A percentile compares a stretch with the other conserved stretches of the same genome.
phyloP scores from a whole-genome alignment of 1,284 basidiomycete species.

The Trichosporon sp. region DNA sequence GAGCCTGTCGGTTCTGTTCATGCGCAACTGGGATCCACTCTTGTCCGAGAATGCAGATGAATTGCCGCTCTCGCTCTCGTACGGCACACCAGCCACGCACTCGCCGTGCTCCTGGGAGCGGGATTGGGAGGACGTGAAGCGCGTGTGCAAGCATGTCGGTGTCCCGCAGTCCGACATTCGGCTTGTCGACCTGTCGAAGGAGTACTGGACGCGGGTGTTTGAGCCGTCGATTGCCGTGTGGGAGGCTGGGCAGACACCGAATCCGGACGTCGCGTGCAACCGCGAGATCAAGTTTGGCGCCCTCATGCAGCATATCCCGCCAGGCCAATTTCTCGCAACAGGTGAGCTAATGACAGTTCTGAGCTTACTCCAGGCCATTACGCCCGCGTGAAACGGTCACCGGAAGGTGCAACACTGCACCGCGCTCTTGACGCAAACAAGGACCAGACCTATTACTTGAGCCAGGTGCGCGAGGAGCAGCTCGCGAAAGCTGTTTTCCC shows the following conservation, averaged over 20 bases:
- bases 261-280: constrained; percentile 94
- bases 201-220: constrained; percentile 89
- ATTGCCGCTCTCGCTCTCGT: constrained; percentile 21
- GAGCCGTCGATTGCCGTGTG: constrained; percentile 76
- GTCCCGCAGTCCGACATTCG: constrained; percentile 64
- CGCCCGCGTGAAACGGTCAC: constrained; percentile 66
- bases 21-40: constrained; percentile 84
- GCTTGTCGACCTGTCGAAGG: constrained; percentile 73
- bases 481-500: constrained; percentile 74
- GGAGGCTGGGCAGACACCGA: constrained; percentile 79
- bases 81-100: constrained; percentile 63
- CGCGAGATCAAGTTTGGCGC: constrained; percentile 92
- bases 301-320: constrained; percentile 66
- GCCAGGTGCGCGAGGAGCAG: constrained; percentile 69
- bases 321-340: constrained; percentile 72
- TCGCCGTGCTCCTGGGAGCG: constrained; percentile 91
- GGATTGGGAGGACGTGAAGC: constrained; percentile 88
- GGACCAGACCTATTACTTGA: constrained; percentile 94
- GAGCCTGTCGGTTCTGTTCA: constrained; percentile 83
- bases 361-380: constrained; percentile 71
- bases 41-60: constrained; percentile 42
- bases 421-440: constrained; percentile 71
- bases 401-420: constrained; percentile 64
- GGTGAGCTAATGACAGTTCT: constrained; percentile 58
- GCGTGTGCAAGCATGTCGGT: constrained; percentile 70